Base-by-base conservation (phyloP, 2,329 filamentous ascomycete genomes). In the Aspergillus intermedius region DNA sequence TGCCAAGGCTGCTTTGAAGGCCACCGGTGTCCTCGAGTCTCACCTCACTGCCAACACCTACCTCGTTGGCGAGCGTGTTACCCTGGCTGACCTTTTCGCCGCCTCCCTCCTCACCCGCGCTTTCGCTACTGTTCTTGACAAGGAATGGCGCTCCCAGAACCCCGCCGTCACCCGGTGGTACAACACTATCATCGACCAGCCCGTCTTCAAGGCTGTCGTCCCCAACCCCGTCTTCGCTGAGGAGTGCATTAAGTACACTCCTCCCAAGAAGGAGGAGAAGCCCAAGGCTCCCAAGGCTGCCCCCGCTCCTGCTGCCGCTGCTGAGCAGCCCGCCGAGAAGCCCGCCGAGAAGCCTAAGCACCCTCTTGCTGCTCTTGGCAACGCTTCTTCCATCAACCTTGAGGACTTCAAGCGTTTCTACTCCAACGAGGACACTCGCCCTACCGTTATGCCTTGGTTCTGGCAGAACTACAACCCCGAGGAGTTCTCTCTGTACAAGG, bases 341-440 rank as follows among this genome's bases (percentile, higher is more conserved):
- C 44, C 78, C 81, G 25, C 25, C 57, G 77, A 83, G 55, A 97
- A 96, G 85, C 75, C 91, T 70, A 98, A 97, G 87, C 93, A 98
- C 80, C 91, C 93, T 62, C 81, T 95, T 58, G 91, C 95, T 73
- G 73, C 82, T 60, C 87, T 97, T 48, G 83, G 84, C 66, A 86
- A 84, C 70, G 15, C 37, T 12, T 77, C 93, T 54, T 83, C 85
- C 50, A 81, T 95, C 68, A 79, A 86, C 61, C 81, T 98, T 49
- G 93, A 98, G 69, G 93, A 98, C 77, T 95, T 86, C 88, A 98
- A 98, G 87, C 90, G 93, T 69, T 85, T 88, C 74, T 98, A 95
- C 84, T 98, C 93, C 66, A 98, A 98, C 84, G 82, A 86, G 71
- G 89, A 96, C 57, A 91, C 88, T 61, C 81, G 82, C 49, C 78